Evolutionary conservation across 352 stramenopile genomes (phyloP).

Genomic region (Blastocystis sp.): DNA sequence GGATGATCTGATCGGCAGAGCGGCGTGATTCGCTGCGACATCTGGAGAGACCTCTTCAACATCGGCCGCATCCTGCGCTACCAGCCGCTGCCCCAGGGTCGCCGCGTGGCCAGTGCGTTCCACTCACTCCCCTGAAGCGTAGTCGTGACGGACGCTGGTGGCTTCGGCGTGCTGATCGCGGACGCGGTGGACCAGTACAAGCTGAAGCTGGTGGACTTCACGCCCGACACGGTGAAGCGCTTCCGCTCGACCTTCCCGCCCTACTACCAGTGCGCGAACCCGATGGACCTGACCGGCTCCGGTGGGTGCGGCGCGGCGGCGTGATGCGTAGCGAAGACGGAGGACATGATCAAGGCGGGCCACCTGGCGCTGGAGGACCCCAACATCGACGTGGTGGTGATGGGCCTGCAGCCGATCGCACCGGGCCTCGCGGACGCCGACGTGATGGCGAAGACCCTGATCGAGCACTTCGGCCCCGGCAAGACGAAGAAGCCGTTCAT

Average conservation of each 20-base stretch:
- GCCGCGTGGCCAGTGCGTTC: constrained; percentile 1
- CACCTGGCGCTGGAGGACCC: constrained; percentile 35
- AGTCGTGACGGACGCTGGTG: constrained; percentile 49
- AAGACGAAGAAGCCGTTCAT: constrained; percentile 64
- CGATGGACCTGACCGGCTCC: constrained; percentile 28
- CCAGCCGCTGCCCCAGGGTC: constrained; percentile 40
- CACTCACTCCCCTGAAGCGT: neutral
- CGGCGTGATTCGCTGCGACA: constrained; percentile 61
- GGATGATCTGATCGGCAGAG: neutral
- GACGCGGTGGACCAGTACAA: constrained; percentile 35
- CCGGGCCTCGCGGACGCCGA: neutral
- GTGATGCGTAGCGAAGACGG: neutral
- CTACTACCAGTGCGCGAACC: constrained; percentile 38
- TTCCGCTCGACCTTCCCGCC: constrained; percentile 33
- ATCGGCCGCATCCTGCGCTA: constrained; percentile 25
- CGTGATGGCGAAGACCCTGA: constrained; percentile 12
- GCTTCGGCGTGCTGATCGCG: constrained; percentile 40
- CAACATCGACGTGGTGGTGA: constrained; percentile 41
- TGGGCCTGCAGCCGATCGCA: constrained; percentile 23
- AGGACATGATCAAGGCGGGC: constrained; percentile 24
- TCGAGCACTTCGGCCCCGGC: constrained; percentile 20
- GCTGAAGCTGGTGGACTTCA: constrained; percentile 40
- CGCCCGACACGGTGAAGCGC: neutral
- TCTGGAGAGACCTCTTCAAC: constrained; percentile 51
- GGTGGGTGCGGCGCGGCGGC: neutral